Base-by-base conservation (phyloP, 805 yeast genomes). In the Priceomyces fermenticarens region DNA sequence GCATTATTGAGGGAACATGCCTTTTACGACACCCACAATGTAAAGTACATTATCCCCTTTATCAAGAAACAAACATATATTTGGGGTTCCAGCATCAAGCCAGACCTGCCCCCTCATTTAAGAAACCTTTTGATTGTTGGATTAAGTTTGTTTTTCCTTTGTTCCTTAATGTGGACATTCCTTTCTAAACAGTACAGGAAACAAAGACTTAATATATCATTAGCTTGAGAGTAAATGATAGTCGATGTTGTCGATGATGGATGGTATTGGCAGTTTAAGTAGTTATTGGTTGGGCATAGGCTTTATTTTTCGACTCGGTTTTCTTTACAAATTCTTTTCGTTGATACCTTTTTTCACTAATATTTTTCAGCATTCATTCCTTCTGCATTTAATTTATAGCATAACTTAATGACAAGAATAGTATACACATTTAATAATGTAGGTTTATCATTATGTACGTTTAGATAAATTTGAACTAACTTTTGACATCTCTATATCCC, bases 401-500 rank as follows among this genome's bases (percentile, higher is more conserved):
- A 36, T 36, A 17, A 16, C 5, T 13, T 17, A 17, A 32, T 12
- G 11, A 12, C 11, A 20, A 15, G 10, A 17, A 5, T 29, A n/a
- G 6, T 29, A 29, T 29, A 5, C 9, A 29, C 9, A 4, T 29
- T 12, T 7, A 13, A 16, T 7, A 20, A 20, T 20, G 25, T 20
- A 20, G 25, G 8, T 20, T 5, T 8, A 20, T 20, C 25, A 5
- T 20, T 20, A 20, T 20, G 25, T 39, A 35, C 25, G 25, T 20
- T 20, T 20, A 5, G 25, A 20, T 14, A 40, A 28, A 10, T 40
- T 40, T 10, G 31, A 31, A n/a, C 43, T 41, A 29, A 54, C 36
- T 36, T 52, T 61, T 39, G 52, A 45, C 46, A 64, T 41, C 44
- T 70, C 75, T 30, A 70, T 43, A 39, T 70, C 75, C 75, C 75